phyloP scores from a whole-genome alignment of 208 protist genomes.

The Acanthamoeba healyi region DNA sequence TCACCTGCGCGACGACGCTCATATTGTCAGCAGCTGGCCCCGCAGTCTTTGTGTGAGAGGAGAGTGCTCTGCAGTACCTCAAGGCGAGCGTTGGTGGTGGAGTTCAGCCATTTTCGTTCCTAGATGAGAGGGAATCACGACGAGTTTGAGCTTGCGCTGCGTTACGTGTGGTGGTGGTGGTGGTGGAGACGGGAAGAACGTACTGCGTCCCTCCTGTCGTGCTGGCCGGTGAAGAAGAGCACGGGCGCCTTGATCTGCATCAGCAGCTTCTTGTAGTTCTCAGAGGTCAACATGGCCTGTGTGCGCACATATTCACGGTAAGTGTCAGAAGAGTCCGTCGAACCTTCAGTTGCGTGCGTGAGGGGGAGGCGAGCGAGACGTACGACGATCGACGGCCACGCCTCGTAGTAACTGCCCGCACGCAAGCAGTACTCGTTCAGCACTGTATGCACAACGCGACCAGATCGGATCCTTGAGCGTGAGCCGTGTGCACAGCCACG shows the following conservation, averaged over 20 bases:
- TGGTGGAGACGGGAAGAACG: not conserved
- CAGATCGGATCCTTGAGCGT: no score
- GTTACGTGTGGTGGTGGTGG: no score
- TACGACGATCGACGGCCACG: constrained; percentile 54
- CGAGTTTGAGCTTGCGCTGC: no score
- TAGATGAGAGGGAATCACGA: not conserved
- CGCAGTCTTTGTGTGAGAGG: no score
- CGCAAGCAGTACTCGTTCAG: constrained; percentile 61
- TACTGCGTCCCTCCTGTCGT: constrained; percentile 29
- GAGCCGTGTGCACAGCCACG: no score
- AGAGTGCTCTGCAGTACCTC: not conserved
- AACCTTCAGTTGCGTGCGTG: no score
- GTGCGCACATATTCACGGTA: not conserved
- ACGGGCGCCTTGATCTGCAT: not conserved
- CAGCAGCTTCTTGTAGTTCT: constrained; percentile 64
- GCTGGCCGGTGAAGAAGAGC: constrained; percentile 40
- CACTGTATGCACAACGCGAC: constrained; percentile 27
- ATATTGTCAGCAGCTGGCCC: no score
- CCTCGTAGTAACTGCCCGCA: constrained; percentile 36
- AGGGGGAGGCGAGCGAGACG: not conserved
- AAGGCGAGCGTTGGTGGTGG: constrained; percentile 22
- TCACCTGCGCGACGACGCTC: not conserved
- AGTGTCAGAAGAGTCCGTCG: not conserved
- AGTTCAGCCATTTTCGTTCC: constrained; percentile 49
- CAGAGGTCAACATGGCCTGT: constrained; percentile 11